Evolutionary conservation across 805 yeast genomes (phyloP).

Genomic region (Yamadazyma olivae): DNA sequence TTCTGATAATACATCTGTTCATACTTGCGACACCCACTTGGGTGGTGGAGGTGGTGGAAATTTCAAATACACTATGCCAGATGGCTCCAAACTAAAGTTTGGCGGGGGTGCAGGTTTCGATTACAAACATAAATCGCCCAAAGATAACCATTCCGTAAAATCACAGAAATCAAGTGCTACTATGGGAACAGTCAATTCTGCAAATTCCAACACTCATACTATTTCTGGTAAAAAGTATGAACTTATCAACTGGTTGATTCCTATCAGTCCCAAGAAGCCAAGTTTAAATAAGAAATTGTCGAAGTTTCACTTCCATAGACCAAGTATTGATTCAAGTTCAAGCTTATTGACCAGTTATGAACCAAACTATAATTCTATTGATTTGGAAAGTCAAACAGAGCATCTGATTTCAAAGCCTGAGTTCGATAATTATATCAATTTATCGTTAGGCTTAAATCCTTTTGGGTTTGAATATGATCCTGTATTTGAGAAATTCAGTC

Average conservation of each 20-base stretch:
- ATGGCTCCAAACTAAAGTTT: slow-evolving; percentile 19
- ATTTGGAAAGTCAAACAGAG: slow-evolving; percentile 13
- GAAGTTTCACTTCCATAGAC: slow-evolving; percentile 8
- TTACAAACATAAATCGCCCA: slow-evolving; percentile 13
- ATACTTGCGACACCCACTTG: slow-evolving; percentile 12
- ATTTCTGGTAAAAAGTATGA: slow-evolving; percentile 1
- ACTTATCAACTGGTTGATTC: slow-evolving; percentile 10
- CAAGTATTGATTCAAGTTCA: neutral
- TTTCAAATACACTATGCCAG: slow-evolving; percentile 17
- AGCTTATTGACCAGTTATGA: slow-evolving; percentile 4
- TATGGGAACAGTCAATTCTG: neutral
- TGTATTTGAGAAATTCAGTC: slow-evolving; percentile 19
- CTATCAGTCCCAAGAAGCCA: slow-evolving; percentile 3
- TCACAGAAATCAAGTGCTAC: neutral
- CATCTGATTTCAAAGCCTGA: slow-evolving; percentile 7
- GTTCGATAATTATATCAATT: slow-evolving; percentile 19
- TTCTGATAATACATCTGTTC: slow-evolving; percentile 8
- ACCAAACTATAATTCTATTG: slow-evolving; percentile 10
- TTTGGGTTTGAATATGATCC: slow-evolving; percentile 22
- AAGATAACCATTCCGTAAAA: neutral
- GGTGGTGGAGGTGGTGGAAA: slow-evolving; percentile 29
- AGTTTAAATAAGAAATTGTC: slow-evolving; percentile 10
- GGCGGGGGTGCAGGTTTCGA: slow-evolving; percentile 30
- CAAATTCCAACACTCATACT: too few relatives aligned
- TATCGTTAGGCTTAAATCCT: slow-evolving; percentile 18